Conservation (phyloP, 768 basidiomycete genomes). For the Leccinellum rugosiceps region DNA sequence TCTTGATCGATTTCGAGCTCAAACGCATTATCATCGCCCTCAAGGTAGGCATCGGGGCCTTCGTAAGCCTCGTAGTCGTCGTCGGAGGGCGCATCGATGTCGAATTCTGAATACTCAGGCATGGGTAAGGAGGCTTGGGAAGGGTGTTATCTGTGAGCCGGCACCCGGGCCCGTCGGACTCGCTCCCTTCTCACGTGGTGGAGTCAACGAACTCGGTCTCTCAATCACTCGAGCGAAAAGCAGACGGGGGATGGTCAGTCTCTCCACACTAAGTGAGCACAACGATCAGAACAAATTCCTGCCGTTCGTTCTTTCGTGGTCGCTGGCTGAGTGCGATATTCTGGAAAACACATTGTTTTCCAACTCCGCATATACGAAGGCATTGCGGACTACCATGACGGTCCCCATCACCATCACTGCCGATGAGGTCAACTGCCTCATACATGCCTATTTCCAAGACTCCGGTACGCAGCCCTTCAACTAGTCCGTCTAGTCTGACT, state of each 20-base stretch:
- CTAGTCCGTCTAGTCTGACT: conserved; percentile 6
- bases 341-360: conserved; percentile 11
- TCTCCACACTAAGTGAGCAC: neutral
- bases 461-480: conserved; percentile 49
- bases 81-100: conserved; percentile 16
- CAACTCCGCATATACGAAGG: conserved; percentile 25
- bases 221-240: neutral
- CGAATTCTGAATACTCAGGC: conserved; percentile 19
- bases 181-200: conserved; percentile 4
- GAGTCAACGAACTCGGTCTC: neutral
- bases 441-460: conserved; percentile 81
- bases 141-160: neutral
- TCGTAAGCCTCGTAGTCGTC: conserved; percentile 35
- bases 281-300: neutral
- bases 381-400: conserved; percentile 25
- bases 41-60: conserved; percentile 35
- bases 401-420: conserved; percentile 64
- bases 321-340: neutral
- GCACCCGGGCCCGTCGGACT: neutral
- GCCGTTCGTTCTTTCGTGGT: no score
- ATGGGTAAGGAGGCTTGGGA: conserved; percentile 9
- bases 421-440: conserved; percentile 82
- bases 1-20: conserved; percentile 33
- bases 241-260: neutral
- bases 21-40: conserved; percentile 33